These are phyloP conservation scores for Thermothielavioides terrestris DNA, from an alignment of 495 filamentous ascomycete genomes.

Conservation along the genomic window DNA sequence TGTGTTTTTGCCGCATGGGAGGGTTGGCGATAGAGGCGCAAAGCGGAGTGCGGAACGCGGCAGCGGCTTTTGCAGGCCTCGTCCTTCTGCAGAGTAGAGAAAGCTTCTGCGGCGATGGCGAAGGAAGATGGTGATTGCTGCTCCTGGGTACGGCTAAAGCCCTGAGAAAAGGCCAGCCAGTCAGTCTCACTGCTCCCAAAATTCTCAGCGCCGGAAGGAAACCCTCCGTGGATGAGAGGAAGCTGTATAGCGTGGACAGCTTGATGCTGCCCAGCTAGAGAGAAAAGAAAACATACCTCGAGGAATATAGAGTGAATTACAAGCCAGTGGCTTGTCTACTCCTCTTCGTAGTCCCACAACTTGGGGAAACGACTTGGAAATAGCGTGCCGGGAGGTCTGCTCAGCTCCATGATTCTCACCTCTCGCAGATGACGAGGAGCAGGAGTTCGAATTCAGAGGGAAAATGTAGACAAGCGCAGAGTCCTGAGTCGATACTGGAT, in stretches of 20 bases:
- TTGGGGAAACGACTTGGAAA: too few relatives aligned
- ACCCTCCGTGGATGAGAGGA: background rate
- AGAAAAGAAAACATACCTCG: background rate
- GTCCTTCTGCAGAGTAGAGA: too few relatives aligned
- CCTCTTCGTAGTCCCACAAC: background rate
- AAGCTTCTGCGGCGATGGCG: background rate
- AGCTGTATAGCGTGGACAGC: background rate
- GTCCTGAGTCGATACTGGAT: too few relatives aligned
- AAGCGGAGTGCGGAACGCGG: too few relatives aligned
- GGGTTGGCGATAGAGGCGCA: too few relatives aligned
- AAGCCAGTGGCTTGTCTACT: background rate
- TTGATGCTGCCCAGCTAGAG: background rate
- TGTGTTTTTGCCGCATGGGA: too few relatives aligned
- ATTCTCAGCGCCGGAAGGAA: constrained; percentile 8
- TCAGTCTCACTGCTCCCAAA: constrained; percentile 2
- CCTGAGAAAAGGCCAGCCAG: background rate
- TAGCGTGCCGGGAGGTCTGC: too few relatives aligned
- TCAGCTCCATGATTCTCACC: too few relatives aligned
- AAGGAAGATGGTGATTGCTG: background rate
- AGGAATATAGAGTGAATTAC: background rate
- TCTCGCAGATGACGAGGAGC: too few relatives aligned
- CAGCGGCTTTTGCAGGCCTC: too few relatives aligned
- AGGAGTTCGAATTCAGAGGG: too few relatives aligned
- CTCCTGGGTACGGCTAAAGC: background rate
- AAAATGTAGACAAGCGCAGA: too few relatives aligned